Evolutionary conservation across 345 rosid genomes (phyloP), one percentile per base, ranked within the genome.

Genomic region (Eucalyptus curtisii): DNA sequence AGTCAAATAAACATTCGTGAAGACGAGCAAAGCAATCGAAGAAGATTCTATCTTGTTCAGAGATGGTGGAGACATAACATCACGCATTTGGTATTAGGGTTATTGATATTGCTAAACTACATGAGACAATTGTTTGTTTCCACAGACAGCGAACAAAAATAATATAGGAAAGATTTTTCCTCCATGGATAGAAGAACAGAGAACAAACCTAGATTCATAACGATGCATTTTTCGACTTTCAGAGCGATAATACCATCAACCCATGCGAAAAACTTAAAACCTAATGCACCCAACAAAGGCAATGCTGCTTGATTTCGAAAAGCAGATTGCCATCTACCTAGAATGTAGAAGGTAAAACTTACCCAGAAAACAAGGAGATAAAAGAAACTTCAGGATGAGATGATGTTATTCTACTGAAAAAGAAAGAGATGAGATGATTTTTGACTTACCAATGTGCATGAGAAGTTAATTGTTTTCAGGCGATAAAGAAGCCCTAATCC

Each of bases 401-500:
- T 24, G 11, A 47, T 27, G 80, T 33, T 33, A 31, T 17, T 8
- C 42, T 33, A 33, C 11, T 33, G 25, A 68, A 68, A 68, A 68
- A 68, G 25, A 68, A 68, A 33, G 80, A 87, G 13, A 87, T 52
- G 13, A 27, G 52, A 50, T 31, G 10, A 76, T 37, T 24, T 47
- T 45, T 5, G 16, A 45, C 55, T 85, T 48, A 45, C 55, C 50
- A 15, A 14, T 14, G 49, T 22, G 27, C 45, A 37, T 6, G 87
- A 24, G 42, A 31, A 86, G 8, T 45, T 86, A 86, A 22, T 33
- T 86, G 86, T 59, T 88, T 80, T 91, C 93, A 91, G 91, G 90
- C 5, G 93, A 86, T 84, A 96, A 90, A 31, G 95, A 88, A 82
- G 93, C 93, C 90, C 94, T 95, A 57, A 96, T 95, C 95, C 94